Conservation (phyloP, 2,329 filamentous ascomycete genomes). For the Zymoseptoria crescenta region DNA sequence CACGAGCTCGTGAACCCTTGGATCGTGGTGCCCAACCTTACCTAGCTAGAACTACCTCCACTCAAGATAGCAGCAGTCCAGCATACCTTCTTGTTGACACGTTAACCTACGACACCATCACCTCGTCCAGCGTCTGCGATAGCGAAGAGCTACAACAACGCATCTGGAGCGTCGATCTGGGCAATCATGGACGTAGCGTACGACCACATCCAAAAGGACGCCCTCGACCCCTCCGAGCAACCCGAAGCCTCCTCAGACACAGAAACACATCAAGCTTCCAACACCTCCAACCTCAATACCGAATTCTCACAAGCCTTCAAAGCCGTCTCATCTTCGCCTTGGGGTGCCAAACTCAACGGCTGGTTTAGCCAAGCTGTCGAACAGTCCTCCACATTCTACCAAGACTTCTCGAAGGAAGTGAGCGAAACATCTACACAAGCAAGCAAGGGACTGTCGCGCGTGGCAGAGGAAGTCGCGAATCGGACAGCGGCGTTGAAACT, state of each 20-base stretch:
- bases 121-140: background rate
- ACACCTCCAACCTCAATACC: conserved; percentile 57
- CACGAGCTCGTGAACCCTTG: background rate
- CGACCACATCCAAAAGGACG: conserved; percentile 88
- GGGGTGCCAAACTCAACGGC: conserved; percentile 81
- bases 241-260: conserved; percentile 34
- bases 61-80: background rate
- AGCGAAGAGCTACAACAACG: background rate
- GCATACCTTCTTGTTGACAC: background rate
- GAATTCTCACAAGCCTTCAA: conserved; percentile 95
- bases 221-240: conserved; percentile 46
- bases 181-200: conserved; percentile 86
- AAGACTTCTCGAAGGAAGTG: conserved; percentile 75
- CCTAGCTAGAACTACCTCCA: background rate
- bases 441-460: conserved; percentile 65
- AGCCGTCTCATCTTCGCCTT: conserved; percentile 82
- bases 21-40: background rate
- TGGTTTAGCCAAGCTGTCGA: conserved; percentile 89
- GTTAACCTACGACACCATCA: background rate
- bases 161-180: background rate
- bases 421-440: conserved; percentile 62
- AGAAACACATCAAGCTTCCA: conserved; percentile 13
- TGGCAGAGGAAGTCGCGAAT: conserved; percentile 40
- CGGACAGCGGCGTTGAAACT: conserved; percentile 24
- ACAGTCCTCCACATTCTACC: conserved; percentile 79